Evolutionary conservation across 495 filamentous ascomycete genomes (phyloP), one percentile per base, ranked within the genome.

Genomic region (Aspergillus kassunensis): DNA sequence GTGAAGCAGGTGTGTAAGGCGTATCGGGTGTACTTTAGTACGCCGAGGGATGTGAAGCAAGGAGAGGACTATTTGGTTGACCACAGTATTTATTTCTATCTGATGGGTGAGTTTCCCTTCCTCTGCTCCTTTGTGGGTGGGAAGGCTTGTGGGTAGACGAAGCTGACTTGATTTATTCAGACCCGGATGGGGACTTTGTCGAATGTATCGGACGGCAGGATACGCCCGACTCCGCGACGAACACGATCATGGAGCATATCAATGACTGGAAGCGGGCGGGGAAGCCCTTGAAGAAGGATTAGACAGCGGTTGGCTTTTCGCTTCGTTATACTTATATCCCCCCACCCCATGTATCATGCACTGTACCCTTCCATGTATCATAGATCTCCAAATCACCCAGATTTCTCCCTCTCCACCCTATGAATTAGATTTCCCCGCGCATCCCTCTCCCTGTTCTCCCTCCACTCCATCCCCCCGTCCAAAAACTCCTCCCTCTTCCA

Each of bases 71-170:
- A 98, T 71, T 69, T 98, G 55, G 93, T 98, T 33, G 93, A 97
- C 71, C 93, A 98, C 72, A 96, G 90, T 63, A 97, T 98, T 56
- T 98, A 98, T 76, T 98, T 98, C 64, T 98, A 98, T 67, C 71
- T 98, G 54, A 98, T 98, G 93, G 85, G 83, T 86, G 70, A 68
- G 80, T 72, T 18, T 2, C 16, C 33, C 45, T 39, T 31, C 33
- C 35, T 44, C 24, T 4, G 9, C 9, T 27, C n/a, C n/a, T n/a
- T n/a, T n/a, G n/a, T n/a, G n/a, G n/a, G n/a, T n/a, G n/a, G n/a
- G n/a, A n/a, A n/a, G n/a, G 16, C 12, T 13, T n/a, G 9, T 37
- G 39, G 16, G 16, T 1, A 23, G 16, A 27, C 35, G 19, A 25
- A 31, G 11, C 23, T 50, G n/a, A 40, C 27, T 37, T 37, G 25